These are phyloP conservation scores for Mytilinidion resinicola DNA, from an alignment of 495 filamentous ascomycete species.

Conservation along the genomic window DNA sequence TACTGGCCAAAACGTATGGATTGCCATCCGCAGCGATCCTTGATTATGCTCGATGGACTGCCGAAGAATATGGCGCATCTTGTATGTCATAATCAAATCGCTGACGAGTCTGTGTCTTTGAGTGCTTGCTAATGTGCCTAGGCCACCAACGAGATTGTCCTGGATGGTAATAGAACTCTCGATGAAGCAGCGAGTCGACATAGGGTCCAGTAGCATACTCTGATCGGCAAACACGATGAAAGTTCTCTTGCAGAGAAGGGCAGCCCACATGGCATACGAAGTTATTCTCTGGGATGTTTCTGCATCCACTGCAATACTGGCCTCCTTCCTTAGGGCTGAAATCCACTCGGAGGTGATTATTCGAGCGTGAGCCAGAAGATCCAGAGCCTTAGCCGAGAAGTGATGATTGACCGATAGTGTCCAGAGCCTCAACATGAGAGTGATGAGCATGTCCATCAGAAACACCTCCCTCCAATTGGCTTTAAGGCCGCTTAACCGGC, in stretches of 20 bases:
- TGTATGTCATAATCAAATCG: conserved; percentile 44
- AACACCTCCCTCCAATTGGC: conserved; percentile 48
- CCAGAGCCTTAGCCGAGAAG: conserved; percentile 16
- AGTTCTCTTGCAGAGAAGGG: conserved; percentile 47
- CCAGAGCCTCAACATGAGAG: conserved; percentile 35
- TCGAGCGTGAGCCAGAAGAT: conserved; percentile 25
- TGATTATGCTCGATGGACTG: conserved; percentile 9
- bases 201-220: conserved; percentile 2
- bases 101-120: conserved; percentile 40
- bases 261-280: conserved; percentile 42
- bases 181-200: conserved; percentile 28
- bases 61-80: conserved; percentile 34
- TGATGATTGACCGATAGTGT: conserved; percentile 13
- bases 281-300: conserved; percentile 36
- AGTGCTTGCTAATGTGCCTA: conserved; percentile 27
- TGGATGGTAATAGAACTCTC: conserved; percentile 40
- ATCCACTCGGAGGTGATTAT: conserved; percentile 42
- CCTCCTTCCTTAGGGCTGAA: conserved; percentile 40
- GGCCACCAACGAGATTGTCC: conserved; percentile 37
- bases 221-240: conserved; percentile 35
- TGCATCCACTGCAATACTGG: conserved; percentile 37
- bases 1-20: conserved; percentile 10
- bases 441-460: conserved; percentile 45
- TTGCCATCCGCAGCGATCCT: conserved; percentile 5
- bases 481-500: conserved; percentile 37